Evolutionary conservation across 352 stramenopile species (phyloP).

Genomic region (Phytophthora pseudosyringae): DNA sequence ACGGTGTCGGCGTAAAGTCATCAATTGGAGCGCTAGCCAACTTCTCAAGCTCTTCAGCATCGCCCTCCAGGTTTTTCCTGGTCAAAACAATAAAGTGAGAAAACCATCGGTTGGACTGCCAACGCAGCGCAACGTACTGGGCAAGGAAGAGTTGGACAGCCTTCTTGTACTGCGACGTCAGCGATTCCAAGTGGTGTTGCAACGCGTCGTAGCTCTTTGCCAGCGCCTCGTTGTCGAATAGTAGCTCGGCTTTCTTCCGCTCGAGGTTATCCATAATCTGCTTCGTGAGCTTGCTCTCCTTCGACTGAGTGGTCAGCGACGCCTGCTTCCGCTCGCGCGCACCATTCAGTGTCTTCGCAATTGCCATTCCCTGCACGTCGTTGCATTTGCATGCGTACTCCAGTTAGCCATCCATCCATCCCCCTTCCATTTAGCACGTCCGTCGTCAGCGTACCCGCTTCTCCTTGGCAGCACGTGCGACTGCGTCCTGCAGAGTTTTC

Average conservation of each 20-base stretch:
- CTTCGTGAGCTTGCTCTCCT: slow-evolving; percentile 65
- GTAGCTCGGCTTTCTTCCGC: slow-evolving; percentile 61
- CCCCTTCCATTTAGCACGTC: neutral
- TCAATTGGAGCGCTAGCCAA: slow-evolving; percentile 65
- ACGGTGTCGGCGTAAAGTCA: slow-evolving; percentile 65
- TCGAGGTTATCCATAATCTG: slow-evolving; percentile 73
- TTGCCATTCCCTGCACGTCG: slow-evolving; percentile 46
- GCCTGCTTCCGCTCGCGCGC: slow-evolving; percentile 42
- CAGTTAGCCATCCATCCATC: neutral
- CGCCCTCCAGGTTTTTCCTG: slow-evolving; percentile 52
- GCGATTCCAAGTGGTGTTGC: slow-evolving; percentile 64
- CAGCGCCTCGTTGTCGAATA: slow-evolving; percentile 73
- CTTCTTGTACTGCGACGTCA: slow-evolving; percentile 79
- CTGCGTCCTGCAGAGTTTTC: slow-evolving; percentile 71
- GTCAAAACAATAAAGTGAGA: slow-evolving; percentile 2
- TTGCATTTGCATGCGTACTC: neutral
- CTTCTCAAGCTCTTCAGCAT: slow-evolving; percentile 55
- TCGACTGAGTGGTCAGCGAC: slow-evolving; percentile 42
- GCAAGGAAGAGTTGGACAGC: slow-evolving; percentile 72
- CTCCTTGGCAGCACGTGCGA: slow-evolving; percentile 58
- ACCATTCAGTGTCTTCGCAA: slow-evolving; percentile 55
- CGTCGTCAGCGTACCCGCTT: slow-evolving; percentile 44
- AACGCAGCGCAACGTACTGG: slow-evolving; percentile 48
- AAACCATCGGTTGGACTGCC: neutral
- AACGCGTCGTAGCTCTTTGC: slow-evolving; percentile 60